phyloP scores from a whole-genome alignment of 768 basidiomycete genomes.

The Favolaschia claudopus region DNA sequence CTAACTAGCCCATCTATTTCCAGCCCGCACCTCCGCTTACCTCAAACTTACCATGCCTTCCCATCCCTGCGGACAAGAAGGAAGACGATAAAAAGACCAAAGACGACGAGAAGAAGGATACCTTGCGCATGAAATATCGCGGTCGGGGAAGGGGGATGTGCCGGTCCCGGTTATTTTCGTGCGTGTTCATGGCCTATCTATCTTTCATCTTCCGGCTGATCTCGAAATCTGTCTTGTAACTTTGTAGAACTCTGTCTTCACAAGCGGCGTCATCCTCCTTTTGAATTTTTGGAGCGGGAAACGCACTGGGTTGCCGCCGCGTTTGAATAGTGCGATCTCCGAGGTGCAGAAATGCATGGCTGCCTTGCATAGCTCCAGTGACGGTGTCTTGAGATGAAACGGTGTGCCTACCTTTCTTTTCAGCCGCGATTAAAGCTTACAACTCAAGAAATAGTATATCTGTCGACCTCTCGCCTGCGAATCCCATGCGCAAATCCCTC shows the following conservation, averaged over 20 bases:
- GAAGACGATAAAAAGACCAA: conserved; percentile 52
- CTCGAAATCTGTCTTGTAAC: conserved; percentile 15
- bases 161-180: conserved; percentile 64
- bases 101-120: conserved; percentile 47
- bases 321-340: conserved; percentile 32
- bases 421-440: too few relatives aligned
- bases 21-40: too few relatives aligned
- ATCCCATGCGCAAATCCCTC: too few relatives aligned
- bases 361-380: conserved; percentile 35
- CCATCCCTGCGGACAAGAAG: conserved; percentile 52
- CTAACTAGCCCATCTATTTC: too few relatives aligned
- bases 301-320: conserved; percentile 36
- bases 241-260: conserved; percentile 40
- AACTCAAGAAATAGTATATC: too few relatives aligned
- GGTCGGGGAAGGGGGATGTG: conserved; percentile 45
- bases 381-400: too few relatives aligned
- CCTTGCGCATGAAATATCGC: conserved; percentile 42
- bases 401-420: neutral
- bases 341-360: conserved; percentile 52
- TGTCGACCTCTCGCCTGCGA: too few relatives aligned
- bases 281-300: conserved; percentile 50
- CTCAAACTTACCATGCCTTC: too few relatives aligned
- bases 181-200: conserved; percentile 85
- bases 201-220: too few relatives aligned
- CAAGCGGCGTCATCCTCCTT: conserved; percentile 28